Conservation (phyloP, 2,329 filamentous ascomycete genomes). For the Thielaviopsis populi region DNA sequence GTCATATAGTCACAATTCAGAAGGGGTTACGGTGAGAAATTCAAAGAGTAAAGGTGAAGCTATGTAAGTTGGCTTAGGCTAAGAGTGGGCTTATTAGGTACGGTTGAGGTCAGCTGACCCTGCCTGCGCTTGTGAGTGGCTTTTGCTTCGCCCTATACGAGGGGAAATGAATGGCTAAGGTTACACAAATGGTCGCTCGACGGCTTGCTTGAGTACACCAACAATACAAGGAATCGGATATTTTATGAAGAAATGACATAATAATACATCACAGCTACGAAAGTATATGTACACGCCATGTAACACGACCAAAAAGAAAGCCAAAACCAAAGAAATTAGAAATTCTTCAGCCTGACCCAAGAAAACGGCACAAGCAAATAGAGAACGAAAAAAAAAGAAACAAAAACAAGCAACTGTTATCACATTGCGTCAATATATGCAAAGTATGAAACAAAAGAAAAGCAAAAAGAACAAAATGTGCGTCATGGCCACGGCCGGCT, state of each 20-base stretch:
- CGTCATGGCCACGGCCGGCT: neutral
- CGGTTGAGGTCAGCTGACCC: neutral
- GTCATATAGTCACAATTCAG: too few relatives aligned
- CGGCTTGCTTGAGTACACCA: too few relatives aligned
- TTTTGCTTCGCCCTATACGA: neutral
- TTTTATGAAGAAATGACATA: neutral
- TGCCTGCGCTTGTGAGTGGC: neutral
- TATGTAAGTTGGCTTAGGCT: neutral
- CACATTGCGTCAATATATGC: neutral
- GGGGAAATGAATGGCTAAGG: neutral
- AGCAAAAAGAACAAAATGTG: slow-evolving; percentile 6
- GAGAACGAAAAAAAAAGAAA: neutral
- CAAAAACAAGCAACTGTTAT: neutral
- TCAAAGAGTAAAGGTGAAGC: too few relatives aligned
- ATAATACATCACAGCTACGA: neutral
- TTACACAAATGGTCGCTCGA: too few relatives aligned
- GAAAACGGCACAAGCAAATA: slow-evolving; percentile 1
- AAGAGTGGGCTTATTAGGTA: neutral
- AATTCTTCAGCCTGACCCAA: neutral
- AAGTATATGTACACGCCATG: neutral
- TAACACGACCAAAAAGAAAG: neutral
- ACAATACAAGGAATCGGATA: neutral
- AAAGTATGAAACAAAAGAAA: slow-evolving; percentile 1
- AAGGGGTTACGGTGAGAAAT: too few relatives aligned
- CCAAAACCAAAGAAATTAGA: neutral